Evolutionary conservation across 305 asterid genomes (phyloP).

Genomic region (Fraxinus paxiana): DNA sequence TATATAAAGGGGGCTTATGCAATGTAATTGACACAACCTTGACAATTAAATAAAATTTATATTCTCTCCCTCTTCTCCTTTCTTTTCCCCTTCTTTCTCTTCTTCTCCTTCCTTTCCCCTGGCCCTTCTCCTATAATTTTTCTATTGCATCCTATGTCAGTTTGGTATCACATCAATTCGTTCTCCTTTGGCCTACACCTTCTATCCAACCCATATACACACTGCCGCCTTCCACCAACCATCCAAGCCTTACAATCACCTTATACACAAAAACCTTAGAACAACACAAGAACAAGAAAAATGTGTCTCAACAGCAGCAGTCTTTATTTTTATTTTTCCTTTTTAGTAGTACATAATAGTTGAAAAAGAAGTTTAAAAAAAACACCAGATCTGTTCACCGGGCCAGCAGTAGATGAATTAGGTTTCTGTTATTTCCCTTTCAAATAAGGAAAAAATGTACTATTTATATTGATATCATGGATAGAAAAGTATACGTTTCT

Average conservation of each 20-base stretch:
- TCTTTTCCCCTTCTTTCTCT: not conserved
- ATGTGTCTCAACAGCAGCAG: not conserved
- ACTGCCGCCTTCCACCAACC: not conserved
- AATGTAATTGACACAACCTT: not conserved
- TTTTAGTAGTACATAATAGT: not conserved
- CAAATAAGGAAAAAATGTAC: not conserved
- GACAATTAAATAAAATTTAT: not conserved
- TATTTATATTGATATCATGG: not conserved
- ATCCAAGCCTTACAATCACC: not conserved
- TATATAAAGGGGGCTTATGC: not conserved
- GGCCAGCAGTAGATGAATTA: not conserved
- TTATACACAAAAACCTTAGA: not conserved
- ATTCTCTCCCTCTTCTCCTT: not conserved
- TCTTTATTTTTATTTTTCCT: not conserved
- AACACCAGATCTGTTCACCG: not conserved
- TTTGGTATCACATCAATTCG: not conserved
- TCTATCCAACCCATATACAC: not conserved
- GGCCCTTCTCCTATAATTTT: not conserved
- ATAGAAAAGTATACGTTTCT: not conserved
- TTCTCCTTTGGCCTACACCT: not conserved
- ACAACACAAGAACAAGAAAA: not conserved
- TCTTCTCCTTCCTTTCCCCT: not conserved
- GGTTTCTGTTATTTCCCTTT: not conserved
- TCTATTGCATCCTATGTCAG: not conserved
- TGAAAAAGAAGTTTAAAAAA: not conserved